phyloP scores from a whole-genome alignment of 352 stramenopile genomes.

The Globisporangium nagaii region DNA sequence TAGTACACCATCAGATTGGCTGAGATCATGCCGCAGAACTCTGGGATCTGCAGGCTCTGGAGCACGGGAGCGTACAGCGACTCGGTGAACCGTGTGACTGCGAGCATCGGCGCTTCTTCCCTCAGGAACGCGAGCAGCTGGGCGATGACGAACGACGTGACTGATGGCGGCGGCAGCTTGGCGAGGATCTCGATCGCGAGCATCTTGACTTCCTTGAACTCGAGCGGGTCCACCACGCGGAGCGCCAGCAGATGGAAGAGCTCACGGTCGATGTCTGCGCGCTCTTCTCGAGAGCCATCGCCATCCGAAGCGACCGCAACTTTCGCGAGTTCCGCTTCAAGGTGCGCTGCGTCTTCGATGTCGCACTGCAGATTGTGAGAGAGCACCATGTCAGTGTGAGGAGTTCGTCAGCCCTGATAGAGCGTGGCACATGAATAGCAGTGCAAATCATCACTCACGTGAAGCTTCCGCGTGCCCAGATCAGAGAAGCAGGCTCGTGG shows the following conservation, averaged over 20 bases:
- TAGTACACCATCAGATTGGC: slow-evolving; percentile 78
- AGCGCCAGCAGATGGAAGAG: slow-evolving; percentile 36
- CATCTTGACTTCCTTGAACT: slow-evolving; percentile 83
- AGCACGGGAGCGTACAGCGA: slow-evolving; percentile 12
- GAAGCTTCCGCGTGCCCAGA: neutral
- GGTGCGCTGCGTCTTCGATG: slow-evolving; percentile 25
- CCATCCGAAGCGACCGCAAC: no score
- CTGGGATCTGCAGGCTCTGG: slow-evolving; percentile 15
- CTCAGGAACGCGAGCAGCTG: slow-evolving; percentile 40
- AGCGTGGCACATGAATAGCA: no score
- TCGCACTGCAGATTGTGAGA: slow-evolving; percentile 13
- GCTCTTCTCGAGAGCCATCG: no score
- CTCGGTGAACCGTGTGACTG: neutral
- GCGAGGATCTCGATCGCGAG: slow-evolving; percentile 46
- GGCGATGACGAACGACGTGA: slow-evolving; percentile 36
- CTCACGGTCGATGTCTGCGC: neutral
- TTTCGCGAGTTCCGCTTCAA: slow-evolving; percentile 25
- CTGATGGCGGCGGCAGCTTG: slow-evolving; percentile 24
- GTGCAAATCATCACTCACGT: slow-evolving; percentile 15
- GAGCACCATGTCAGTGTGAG: no score
- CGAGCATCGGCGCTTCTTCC: slow-evolving; percentile 12
- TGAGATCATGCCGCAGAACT: slow-evolving; percentile 34
- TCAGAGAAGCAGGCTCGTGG: slow-evolving; percentile 21
- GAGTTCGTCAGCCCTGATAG: no score
- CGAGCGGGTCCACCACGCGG: slow-evolving; percentile 48